phyloP scores from a whole-genome alignment of 2,329 filamentous ascomycete species.

The Aspergillus tubingensis region DNA sequence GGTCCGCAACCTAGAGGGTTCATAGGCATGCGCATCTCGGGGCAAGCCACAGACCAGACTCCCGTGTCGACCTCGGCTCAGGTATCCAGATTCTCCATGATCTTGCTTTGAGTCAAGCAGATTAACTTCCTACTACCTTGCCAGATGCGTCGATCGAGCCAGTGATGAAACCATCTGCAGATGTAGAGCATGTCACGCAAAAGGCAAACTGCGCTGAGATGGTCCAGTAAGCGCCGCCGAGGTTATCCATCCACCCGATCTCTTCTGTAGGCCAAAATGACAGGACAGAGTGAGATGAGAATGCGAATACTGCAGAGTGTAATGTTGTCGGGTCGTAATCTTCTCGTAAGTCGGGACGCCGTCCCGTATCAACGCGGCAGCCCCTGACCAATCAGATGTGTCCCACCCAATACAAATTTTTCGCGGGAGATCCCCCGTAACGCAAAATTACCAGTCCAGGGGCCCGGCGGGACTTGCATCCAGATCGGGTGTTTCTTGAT shows the following conservation, averaged over 20 bases:
- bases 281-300: too few species aligned
- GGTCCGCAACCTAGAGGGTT: constrained; percentile 9
- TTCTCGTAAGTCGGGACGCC: constrained; percentile 1
- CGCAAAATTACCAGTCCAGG: neutral
- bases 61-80: neutral
- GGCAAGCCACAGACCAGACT: neutral
- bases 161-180: neutral
- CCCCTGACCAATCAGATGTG: neutral
- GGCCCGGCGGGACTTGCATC: neutral
- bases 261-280: too few species aligned
- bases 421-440: constrained; percentile 9
- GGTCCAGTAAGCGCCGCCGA: neutral
- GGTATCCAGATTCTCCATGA: neutral
- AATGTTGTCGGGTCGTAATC: neutral
- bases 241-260: too few species aligned
- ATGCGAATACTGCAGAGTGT: neutral
- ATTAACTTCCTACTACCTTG: neutral
- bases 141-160: neutral
- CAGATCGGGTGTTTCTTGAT: constrained; percentile 5
- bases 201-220: neutral
- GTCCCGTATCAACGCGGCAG: neutral
- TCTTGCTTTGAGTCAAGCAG: neutral
- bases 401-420: constrained; percentile 3
- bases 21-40: constrained; percentile 4
- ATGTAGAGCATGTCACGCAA: neutral